Evolutionary conservation across 1,139 yeast species (phyloP).

Genomic region (Geotrichum reessii): DNA sequence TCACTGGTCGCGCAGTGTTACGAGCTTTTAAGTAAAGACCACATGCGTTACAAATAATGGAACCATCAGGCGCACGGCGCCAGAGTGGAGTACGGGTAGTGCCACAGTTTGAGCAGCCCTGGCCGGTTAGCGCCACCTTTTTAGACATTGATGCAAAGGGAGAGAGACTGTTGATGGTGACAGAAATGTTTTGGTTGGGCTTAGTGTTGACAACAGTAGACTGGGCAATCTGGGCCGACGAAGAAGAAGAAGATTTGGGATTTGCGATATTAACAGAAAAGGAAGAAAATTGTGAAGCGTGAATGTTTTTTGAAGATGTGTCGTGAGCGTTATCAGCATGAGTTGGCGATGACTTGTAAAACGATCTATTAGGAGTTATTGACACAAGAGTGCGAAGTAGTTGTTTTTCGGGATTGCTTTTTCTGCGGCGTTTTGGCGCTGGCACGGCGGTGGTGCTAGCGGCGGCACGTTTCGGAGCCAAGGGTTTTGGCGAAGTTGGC

Average conservation of each 20-base stretch:
- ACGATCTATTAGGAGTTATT: not conserved
- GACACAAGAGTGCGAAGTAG: not conserved
- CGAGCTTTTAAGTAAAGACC: constrained; percentile 47
- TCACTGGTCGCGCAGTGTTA: constrained; percentile 46
- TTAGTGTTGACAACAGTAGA: constrained; percentile 4
- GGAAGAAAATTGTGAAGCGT: constrained; percentile 11
- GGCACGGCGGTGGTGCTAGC: not conserved
- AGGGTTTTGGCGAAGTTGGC: not conserved
- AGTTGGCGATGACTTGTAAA: constrained; percentile 1
- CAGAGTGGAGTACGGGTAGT: constrained; percentile 66
- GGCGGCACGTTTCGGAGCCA: not conserved
- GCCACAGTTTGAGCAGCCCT: constrained; percentile 59
- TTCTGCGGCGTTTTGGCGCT: not conserved
- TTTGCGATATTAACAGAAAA: constrained; percentile 12
- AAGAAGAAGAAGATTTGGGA: not conserved
- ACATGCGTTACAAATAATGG: constrained; percentile 66
- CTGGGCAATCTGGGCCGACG: constrained; percentile 1
- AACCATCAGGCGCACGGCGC: constrained; percentile 64
- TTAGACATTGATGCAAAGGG: not conserved
- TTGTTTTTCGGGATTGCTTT: not conserved
- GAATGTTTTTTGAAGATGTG: not conserved
- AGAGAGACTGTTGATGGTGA: not conserved
- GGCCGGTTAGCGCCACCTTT: constrained; percentile 28
- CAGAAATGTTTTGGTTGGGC: constrained; percentile 12
- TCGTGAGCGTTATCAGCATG: not conserved